A percentile compares a stretch with the other conserved stretches of the same genome.
These are phyloP conservation scores for Tolypocladium paradoxum DNA, from an alignment of 2,329 filamentous ascomycete genomes.

Conservation along the genomic window DNA sequence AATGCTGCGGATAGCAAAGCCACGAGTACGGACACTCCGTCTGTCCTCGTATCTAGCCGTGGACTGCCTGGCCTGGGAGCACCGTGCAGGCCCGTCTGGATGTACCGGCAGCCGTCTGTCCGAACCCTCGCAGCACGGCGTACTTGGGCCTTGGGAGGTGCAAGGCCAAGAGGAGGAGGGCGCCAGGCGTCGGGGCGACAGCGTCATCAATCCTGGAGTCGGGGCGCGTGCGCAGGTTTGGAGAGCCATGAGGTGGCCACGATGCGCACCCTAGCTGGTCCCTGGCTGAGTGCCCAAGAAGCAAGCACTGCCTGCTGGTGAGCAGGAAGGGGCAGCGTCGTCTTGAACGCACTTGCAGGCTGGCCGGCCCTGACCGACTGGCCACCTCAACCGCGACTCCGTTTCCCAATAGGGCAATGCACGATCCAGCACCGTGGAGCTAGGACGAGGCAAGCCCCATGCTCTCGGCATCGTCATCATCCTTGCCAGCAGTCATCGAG, in stretches of 20 bases:
- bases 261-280: background rate
- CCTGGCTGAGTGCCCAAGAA: background rate
- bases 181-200: background rate
- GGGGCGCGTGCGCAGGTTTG: background rate
- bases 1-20: background rate
- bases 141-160: background rate
- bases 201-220: background rate
- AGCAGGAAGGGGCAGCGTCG: background rate
- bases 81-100: background rate
- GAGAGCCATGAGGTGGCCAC: background rate
- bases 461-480: background rate
- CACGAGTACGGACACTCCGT: too few relatives aligned
- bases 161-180: background rate
- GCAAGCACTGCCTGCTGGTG: background rate
- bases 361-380: background rate
- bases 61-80: background rate
- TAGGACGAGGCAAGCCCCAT: background rate
- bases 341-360: background rate
- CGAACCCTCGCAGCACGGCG: background rate
- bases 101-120: background rate
- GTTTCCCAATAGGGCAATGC: background rate
- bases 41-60: too few relatives aligned
- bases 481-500: background rate
- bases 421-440: background rate
- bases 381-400: background rate